These are phyloP conservation scores for Leccinellum albellum DNA, from an alignment of 768 basidiomycete species.

Conservation along the genomic window DNA sequence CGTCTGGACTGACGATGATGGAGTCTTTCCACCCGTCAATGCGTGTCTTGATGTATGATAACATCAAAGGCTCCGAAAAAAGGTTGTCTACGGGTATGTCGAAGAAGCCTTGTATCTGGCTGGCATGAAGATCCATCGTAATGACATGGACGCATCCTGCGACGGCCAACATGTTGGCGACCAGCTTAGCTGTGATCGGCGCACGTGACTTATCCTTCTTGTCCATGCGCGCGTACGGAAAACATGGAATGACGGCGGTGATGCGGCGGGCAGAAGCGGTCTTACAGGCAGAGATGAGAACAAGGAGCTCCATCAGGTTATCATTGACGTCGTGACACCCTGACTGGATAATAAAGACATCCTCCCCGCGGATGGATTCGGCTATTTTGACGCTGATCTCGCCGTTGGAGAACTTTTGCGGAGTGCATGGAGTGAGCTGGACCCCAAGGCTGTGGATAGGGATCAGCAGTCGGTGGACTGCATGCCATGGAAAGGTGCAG, in stretches of 20 bases:
- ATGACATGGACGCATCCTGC: constrained; percentile 99
- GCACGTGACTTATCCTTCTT: constrained; percentile 96
- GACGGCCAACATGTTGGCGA: constrained; percentile 96
- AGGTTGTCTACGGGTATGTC: constrained; percentile 98
- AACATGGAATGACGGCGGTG: constrained; percentile 97
- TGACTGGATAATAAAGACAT: constrained; percentile 97
- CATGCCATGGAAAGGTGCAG: constrained; percentile 42
- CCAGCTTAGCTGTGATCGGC: constrained; percentile 96
- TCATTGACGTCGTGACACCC: constrained; percentile 89
- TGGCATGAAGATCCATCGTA: constrained; percentile 98
- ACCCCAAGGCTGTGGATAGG: constrained; percentile 75
- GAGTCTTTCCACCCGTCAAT: constrained; percentile 83
- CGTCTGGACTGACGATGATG: constrained; percentile 95
- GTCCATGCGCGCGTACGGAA: constrained; percentile 95
- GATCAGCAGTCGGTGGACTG: constrained; percentile 48
- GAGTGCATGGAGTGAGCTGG: constrained; percentile 79
- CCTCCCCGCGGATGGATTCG: constrained; percentile 95
- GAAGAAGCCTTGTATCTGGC: constrained; percentile 98
- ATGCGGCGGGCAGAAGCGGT: constrained; percentile 93
- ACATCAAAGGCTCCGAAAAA: constrained; percentile 93
- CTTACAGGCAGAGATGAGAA: constrained; percentile 97
- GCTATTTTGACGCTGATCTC: constrained; percentile 94
- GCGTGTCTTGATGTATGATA: constrained; percentile 84
- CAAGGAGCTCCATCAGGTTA: constrained; percentile 97
- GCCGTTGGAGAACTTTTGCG: constrained; percentile 90